These are phyloP conservation scores for Neohortaea acidophila DNA, from an alignment of 495 filamentous ascomycete genomes.

Conservation along the genomic window DNA sequence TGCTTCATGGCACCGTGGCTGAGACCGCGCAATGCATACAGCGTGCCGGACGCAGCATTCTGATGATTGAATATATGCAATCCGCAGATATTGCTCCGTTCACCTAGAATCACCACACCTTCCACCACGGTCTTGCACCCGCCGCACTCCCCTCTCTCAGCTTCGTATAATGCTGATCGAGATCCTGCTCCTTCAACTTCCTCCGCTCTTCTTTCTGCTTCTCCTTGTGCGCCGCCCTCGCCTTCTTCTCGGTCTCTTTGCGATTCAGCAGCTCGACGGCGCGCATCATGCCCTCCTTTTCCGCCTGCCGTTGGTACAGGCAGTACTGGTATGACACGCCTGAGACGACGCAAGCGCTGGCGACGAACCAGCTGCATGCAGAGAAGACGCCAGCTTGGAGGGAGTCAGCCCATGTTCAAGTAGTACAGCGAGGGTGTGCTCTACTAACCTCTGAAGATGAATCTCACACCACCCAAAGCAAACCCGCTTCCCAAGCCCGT, in stretches of 20 bases:
- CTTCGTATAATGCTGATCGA: slow-evolving; percentile 9
- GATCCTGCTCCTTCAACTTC: slow-evolving; percentile 30
- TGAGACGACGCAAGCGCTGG: slow-evolving; percentile 48
- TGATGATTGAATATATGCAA: too few species aligned
- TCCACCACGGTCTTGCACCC: slow-evolving; percentile 6
- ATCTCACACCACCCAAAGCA: slow-evolving; percentile 53
- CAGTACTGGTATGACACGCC: slow-evolving; percentile 66
- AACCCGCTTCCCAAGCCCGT: slow-evolving; percentile 68
- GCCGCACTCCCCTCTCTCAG: slow-evolving; percentile 1
- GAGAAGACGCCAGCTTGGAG: slow-evolving; percentile 33
- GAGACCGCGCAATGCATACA: too few species aligned
- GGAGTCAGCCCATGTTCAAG: not conserved
- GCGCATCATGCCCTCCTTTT: slow-evolving; percentile 63
- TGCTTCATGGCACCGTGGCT: too few species aligned
- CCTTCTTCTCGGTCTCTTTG: slow-evolving; percentile 45
- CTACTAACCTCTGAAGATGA: slow-evolving; percentile 55
- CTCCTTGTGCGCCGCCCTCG: slow-evolving; percentile 34
- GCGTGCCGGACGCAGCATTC: too few species aligned
- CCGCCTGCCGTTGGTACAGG: slow-evolving; percentile 49
- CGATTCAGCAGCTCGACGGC: slow-evolving; percentile 66
- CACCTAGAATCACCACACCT: slow-evolving; percentile 13
- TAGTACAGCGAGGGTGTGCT: not conserved
- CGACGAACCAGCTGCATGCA: slow-evolving; percentile 74
- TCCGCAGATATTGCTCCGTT: too few species aligned
- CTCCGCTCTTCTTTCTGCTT: slow-evolving; percentile 41